These are phyloP conservation scores for Eragrostis nindensis DNA, from an alignment of 176 grass and related monocot genomes.

Conservation along the genomic window DNA sequence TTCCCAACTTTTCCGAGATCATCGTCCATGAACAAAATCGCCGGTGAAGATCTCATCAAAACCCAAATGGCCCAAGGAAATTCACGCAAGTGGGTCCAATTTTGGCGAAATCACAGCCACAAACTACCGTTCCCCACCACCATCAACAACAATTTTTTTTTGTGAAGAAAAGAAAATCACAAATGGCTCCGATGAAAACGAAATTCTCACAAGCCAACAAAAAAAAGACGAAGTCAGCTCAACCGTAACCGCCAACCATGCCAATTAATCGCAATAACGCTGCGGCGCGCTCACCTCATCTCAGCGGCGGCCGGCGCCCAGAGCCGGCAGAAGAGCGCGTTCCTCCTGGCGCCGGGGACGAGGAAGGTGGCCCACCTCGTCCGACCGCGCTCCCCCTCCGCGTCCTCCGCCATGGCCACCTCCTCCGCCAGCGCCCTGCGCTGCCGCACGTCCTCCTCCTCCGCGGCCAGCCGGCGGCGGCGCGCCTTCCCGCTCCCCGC, in stretches of 20 bases:
- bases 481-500: not conserved
- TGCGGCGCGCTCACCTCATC: constrained; percentile 60
- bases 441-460: constrained; percentile 51
- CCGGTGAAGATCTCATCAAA: not conserved
- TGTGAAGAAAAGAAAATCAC: not conserved
- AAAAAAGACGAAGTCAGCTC: not conserved
- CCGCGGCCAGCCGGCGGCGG: constrained; percentile 30
- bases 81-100: not conserved
- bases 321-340: constrained; percentile 79
- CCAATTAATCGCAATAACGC: not conserved
- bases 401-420: constrained; percentile 53
- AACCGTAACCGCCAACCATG: not conserved
- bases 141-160: not conserved
- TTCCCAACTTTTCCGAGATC: not conserved
- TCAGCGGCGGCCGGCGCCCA: constrained; percentile 60
- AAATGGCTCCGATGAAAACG: not conserved
- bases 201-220: not conserved
- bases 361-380: constrained; percentile 54
- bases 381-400: not conserved
- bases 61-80: not conserved
- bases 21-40: not conserved
- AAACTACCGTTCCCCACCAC: constrained; percentile 1
- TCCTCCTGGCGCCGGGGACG: constrained; percentile 69
- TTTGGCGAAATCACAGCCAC: not conserved
- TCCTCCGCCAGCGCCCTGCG: constrained; percentile 57